Conservation (phyloP, 1,284 basidiomycete species). For the Neotropicomus parvogracilis region DNA sequence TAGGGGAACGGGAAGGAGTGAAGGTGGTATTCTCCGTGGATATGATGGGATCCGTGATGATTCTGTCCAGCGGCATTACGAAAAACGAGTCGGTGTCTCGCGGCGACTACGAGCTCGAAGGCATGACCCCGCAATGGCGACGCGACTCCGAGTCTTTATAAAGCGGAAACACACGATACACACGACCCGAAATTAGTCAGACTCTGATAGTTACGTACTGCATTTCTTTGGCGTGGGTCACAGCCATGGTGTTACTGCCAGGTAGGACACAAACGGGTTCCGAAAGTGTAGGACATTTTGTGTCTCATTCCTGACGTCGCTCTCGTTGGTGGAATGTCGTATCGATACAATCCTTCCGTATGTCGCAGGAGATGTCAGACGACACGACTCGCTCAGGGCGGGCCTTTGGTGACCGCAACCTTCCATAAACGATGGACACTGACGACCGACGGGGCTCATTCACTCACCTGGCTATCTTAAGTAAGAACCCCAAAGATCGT, state of each 20-base stretch:
- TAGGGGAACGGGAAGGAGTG: constrained; percentile 22
- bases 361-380: background rate
- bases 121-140: constrained; percentile 4
- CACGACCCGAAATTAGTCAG: constrained; percentile 24
- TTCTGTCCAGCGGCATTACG: constrained; percentile 32
- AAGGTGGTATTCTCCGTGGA: constrained; percentile 33
- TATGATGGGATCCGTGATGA: constrained; percentile 34
- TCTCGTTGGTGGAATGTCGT: background rate
- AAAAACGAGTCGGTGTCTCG: background rate
- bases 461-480: constrained; percentile 11
- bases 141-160: constrained; percentile 32
- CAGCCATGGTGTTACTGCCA: constrained; percentile 6
- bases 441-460: background rate
- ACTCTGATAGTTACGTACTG: constrained; percentile 19
- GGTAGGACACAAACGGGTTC: too few species aligned
- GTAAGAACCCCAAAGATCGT: too few species aligned
- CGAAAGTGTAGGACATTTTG: too few species aligned
- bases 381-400: too few species aligned
- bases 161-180: constrained; percentile 20
- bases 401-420: too few species aligned
- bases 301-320: too few species aligned
- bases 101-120: constrained; percentile 1
- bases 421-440: constrained; percentile 10
- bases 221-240: constrained; percentile 6
- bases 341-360: background rate